Base-by-base conservation (phyloP, 208 protist genomes). In the Herpetomonas tarakana region DNA sequence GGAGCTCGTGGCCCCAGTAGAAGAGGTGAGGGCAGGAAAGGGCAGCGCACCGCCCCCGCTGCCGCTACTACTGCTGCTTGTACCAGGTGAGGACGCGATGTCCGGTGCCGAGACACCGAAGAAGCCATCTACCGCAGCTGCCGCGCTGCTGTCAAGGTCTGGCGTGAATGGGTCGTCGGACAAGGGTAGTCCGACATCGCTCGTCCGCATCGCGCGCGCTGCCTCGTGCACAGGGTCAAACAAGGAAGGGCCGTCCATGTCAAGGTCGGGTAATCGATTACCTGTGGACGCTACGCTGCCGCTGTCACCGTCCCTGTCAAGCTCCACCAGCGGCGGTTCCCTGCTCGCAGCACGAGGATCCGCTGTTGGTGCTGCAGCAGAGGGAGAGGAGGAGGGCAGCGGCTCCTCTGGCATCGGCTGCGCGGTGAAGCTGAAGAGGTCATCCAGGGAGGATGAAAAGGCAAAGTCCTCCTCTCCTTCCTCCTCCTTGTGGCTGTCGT, bases 121-220 rank as follows among this genome's bases (percentile, higher is more conserved):
- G 25, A 80, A 69, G 7, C 72, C 46, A 14, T 54, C 65, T 22
- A 72, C 51, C 6, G 66, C 47, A 3, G 19, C 30, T 3, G 50
- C 18, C 12, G 12, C 67, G 26, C 71, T 69, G 57, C 69, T 58
- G 27, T 78, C 65, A 3, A 81, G 39, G 39, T 61, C 76, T 16
- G 74, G 74, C 3, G 67, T 58, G 28, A 83, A 77, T 2, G 55
- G 66, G 18, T 64, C 74, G 65, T 26, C 44, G 16, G 66, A 50
- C 44, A 59, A 49, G 16, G 30, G 3, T 0, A 38, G 49, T 7
- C 52, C 58, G 45, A 28, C 56, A 29, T n/a, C 29, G 47, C 14
- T 9, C 19, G 38, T 21, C 22, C 28, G 27, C 22, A 18, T 38
- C 18, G 19, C 27, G 9, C 21, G 7, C 3, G 2, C 53, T 35